These are phyloP conservation scores for Vaccinium myrtillus DNA, from an alignment of 148 eudicot species.

Conservation along the genomic window DNA sequence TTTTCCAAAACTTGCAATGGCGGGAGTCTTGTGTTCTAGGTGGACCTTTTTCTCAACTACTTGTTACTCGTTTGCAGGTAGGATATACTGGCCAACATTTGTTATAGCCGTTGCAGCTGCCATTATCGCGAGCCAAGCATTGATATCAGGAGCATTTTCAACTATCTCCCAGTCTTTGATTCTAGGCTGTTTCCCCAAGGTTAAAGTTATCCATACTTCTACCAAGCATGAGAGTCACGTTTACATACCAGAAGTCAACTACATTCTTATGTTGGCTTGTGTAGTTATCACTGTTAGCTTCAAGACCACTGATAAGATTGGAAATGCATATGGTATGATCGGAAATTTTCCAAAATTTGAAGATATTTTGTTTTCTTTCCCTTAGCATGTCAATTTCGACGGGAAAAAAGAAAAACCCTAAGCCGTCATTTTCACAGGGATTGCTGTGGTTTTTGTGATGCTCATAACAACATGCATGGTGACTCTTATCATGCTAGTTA, in stretches of 20 bases:
- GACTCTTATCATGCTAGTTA: constrained; percentile 48
- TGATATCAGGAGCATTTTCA: constrained; percentile 68
- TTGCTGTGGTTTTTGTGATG: constrained; percentile 44
- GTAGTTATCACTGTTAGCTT: constrained; percentile 54
- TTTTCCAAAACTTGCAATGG: not conserved
- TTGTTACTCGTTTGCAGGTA: constrained; percentile 27
- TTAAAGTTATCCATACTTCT: constrained; percentile 76
- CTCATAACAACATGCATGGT: constrained; percentile 47
- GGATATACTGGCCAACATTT: constrained; percentile 72
- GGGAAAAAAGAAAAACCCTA: not conserved
- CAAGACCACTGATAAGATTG: constrained; percentile 57
- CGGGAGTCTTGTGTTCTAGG: not conserved
- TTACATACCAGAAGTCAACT: constrained; percentile 80
- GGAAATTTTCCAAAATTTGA: not conserved
- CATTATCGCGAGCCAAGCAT: constrained; percentile 85
- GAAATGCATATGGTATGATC: constrained; percentile 69
- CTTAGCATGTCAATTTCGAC: not conserved
- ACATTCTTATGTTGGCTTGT: constrained; percentile 60
- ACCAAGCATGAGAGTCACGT: constrained; percentile 66
- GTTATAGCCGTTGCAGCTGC: constrained; percentile 66
- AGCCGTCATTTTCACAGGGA: constrained; percentile 8
- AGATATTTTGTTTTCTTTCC: not conserved
- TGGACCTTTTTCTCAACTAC: not conserved
- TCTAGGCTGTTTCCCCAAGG: constrained; percentile 70
- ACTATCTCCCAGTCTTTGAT: constrained; percentile 62